phyloP scores from a whole-genome alignment of 108 stramenopile genomes.

The Pseudonitzschia delicatissima region DNA sequence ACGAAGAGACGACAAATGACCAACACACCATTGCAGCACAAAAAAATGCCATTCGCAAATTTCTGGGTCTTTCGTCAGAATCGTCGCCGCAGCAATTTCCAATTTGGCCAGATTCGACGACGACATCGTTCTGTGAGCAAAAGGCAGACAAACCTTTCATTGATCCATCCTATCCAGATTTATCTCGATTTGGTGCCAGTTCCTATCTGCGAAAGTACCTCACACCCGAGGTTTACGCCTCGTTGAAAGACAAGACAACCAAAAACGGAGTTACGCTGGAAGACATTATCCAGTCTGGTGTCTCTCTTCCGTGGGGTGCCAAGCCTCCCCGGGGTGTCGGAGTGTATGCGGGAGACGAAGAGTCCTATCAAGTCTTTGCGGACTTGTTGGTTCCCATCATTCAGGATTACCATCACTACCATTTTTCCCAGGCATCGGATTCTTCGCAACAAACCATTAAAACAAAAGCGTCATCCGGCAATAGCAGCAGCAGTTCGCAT shows the following conservation, averaged over 20 bases:
- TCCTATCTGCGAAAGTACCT: conserved; percentile 68
- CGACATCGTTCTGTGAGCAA: neutral
- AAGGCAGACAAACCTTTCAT: neutral
- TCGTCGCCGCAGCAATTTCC: neutral
- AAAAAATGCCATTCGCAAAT: neutral
- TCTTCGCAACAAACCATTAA: too few relatives aligned
- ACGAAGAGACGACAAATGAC: too few relatives aligned
- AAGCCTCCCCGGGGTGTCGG: conserved; percentile 83
- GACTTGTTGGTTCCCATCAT: conserved; percentile 75
- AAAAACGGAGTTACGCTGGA: conserved; percentile 61
- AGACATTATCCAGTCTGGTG: conserved; percentile 63
- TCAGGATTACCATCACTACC: conserved; percentile 61
- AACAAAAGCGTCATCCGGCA: too few relatives aligned
- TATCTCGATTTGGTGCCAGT: conserved; percentile 39
- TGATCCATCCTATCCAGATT: conserved; percentile 41
- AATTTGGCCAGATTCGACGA: neutral
- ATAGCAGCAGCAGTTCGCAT: neutral
- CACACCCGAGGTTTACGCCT: conserved; percentile 56
- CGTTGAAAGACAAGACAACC: conserved; percentile 52
- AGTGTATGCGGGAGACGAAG: conserved; percentile 82
- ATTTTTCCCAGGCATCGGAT: conserved; percentile 13
- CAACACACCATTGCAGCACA: too few relatives aligned
- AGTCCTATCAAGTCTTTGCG: conserved; percentile 78
- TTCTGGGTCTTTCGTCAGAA: neutral
- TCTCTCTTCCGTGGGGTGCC: conserved; percentile 66